Evolutionary conservation across 495 filamentous ascomycete species (phyloP), one percentile per base, ranked within the genome.

Genomic region (Aspergillus leporis): DNA sequence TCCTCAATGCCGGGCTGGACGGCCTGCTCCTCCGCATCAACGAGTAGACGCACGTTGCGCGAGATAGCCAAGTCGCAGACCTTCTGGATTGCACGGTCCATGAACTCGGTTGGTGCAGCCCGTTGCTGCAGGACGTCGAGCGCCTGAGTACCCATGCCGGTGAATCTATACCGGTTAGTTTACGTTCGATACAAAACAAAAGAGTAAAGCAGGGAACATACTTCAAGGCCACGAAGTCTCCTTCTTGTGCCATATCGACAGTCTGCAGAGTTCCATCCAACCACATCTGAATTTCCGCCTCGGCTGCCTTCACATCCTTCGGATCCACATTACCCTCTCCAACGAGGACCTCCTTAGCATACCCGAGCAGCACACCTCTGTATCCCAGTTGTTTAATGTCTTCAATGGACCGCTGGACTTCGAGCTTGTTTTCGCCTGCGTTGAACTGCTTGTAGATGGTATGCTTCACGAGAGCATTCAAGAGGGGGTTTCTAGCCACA

Each of bases 201-300:
- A 14, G 10, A n/a, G 10, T 10, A 9, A 16, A 31, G 13, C 13
- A 49, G 25, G 25, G 14, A 52, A 67, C 80, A 66, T 77, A 87
- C 80, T 98, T 98, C 55, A 97, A 71, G 2, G 90, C 92, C 31
- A 97, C 86, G 66, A 92, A 97, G 66, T 96, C 92, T 6, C 89
- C 90, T 7, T 83, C 78, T 38, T 81, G 78, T 0, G 89, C 83
- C 75, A 95, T 86, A 16, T 82, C 76, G 6, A 97, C 86, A 0
- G 91, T 94, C 61, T 88, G 83, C 53, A 93, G 62, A 5, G 89
- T 90, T 5, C 91, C 90, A 38, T 84, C 78, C 34, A 84, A 77
- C 92, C 92, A 97, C 30, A 78, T 80, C 56, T 78, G 77, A 53
- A 95, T 84, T 63, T 93, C 90, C 30, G 77, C 79, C 13, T 72